These are phyloP conservation scores for Suhomyces panamericanus DNA, from an alignment of 1,139 yeast species.

Conservation along the genomic window DNA sequence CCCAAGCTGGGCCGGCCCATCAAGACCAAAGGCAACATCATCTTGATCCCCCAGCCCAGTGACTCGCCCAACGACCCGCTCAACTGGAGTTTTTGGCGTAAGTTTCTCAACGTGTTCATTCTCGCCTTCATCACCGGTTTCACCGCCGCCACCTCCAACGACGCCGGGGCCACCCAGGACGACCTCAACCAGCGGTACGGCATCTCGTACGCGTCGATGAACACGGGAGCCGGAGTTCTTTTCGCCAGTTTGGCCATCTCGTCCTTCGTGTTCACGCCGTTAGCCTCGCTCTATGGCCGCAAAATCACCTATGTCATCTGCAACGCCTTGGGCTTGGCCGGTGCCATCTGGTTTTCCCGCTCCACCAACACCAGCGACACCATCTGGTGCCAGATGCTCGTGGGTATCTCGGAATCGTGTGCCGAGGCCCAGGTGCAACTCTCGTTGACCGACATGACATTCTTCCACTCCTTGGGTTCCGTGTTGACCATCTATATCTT, in stretches of 20 bases:
- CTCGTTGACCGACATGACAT: constrained; percentile 34
- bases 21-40: constrained; percentile 25
- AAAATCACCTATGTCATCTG: constrained; percentile 34
- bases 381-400: constrained; percentile 38
- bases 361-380: constrained; percentile 29
- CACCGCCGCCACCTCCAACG: constrained; percentile 38
- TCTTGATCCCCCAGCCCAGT: constrained; percentile 58
- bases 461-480: constrained; percentile 41
- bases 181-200: constrained; percentile 32
- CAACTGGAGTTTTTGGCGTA: constrained; percentile 40
- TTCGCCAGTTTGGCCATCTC: constrained; percentile 35
- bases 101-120: constrained; percentile 24
- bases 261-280: constrained; percentile 35
- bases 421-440: constrained; percentile 42
- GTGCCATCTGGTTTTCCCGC: constrained; percentile 37
- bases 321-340: constrained; percentile 27
- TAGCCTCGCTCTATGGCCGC: constrained; percentile 35
- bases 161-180: constrained; percentile 40
- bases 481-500: constrained; percentile 39
- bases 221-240: constrained; percentile 41
- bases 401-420: constrained; percentile 35
- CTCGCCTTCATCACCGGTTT: constrained; percentile 32
- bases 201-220: constrained; percentile 36
- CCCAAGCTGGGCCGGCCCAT: constrained; percentile 8
- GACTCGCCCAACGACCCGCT: constrained; percentile 60